Conservation (phyloP, 129 eudicot species). For the Centella asiatica region DNA sequence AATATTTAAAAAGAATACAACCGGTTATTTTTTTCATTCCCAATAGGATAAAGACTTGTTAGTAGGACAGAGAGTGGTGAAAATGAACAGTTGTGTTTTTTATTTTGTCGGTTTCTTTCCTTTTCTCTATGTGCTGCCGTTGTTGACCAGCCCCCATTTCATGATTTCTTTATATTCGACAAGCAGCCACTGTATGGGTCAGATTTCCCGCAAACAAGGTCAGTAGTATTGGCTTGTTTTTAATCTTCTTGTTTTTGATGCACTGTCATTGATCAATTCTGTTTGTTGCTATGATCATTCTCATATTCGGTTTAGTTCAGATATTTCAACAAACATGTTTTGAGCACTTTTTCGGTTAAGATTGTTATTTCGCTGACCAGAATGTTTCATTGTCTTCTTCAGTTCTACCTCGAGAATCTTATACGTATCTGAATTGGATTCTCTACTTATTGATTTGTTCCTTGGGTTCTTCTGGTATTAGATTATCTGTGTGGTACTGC, state of each 20-base stretch:
- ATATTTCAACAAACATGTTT: too few species aligned
- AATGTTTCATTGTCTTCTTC: slow-evolving; percentile 15
- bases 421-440: slow-evolving; percentile 12
- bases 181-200: neutral
- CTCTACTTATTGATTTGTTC: too few species aligned
- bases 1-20: too few species aligned
- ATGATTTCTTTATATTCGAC: too few species aligned
- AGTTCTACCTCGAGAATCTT: slow-evolving; percentile 2
- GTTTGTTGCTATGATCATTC: slow-evolving; percentile 19
- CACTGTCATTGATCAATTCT: neutral
- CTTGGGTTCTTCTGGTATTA: neutral
- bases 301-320: slow-evolving; percentile 15
- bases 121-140: slow-evolving; percentile 46
- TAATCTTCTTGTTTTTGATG: too few species aligned
- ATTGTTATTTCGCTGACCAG: slow-evolving; percentile 5
- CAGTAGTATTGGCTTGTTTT: slow-evolving; percentile 14
- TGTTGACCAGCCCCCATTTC: slow-evolving; percentile 30
- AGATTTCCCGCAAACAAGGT: slow-evolving; percentile 10
- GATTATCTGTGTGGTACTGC: neutral
- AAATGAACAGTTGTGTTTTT: neutral
- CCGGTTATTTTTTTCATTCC: slow-evolving; percentile 1
- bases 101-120: slow-evolving; percentile 30
- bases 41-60: slow-evolving; percentile 1
- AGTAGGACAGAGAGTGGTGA: neutral
- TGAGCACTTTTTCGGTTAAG: slow-evolving; percentile 12